Evolutionary conservation across 202 grass and related monocot genomes (phyloP), one percentile per base, ranked within the genome.

Genomic region (Cymbopogon flexuosus): DNA sequence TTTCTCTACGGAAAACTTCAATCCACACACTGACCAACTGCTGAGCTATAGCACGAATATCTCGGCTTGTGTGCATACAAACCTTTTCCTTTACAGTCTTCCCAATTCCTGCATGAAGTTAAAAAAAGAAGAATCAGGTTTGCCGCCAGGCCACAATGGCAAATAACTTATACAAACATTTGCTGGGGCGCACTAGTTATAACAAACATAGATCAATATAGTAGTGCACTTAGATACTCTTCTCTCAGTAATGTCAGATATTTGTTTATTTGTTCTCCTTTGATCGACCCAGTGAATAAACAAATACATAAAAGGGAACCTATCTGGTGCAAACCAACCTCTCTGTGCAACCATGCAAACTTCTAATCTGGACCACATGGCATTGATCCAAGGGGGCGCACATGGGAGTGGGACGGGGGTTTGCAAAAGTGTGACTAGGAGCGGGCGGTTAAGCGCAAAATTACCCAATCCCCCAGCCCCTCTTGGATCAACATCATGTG

Each of bases 1-100:
- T 99, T 90, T 99, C 92, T 90, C 89, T 96, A 72, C 96, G 96
- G 58, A 99, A 96, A 66, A 99, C 84, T 80, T 99, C 96, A 70
- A 99, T 87, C 96, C 96, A 99, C 78, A 99, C 85, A 79, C 77
- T 90, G 58, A 96, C 96, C 51, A 99, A 83, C 63, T 99, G 96
- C 33, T 87, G 92, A 82, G 96, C 96, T 84, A 99, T 88, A 68
- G 96, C 90, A 85, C 96, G 92, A 76, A 99, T 99, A 84, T 99
- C 96, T 87, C 96, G 84, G 81, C 96, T 99, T 77, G 96, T 96
- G 83, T 99, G 96, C 77, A 99, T 73, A 82, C 96, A 99, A 64
- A 99, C 96, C 74, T 99, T 99, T 74, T 99, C 96, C 62, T 96
- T 96, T 66, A 99, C 80, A 41, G 96, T 99, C 83, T 71, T 99